Evolutionary conservation across 2,329 filamentous ascomycete genomes (phyloP).

Genomic region (Chaetomium strumarium): DNA sequence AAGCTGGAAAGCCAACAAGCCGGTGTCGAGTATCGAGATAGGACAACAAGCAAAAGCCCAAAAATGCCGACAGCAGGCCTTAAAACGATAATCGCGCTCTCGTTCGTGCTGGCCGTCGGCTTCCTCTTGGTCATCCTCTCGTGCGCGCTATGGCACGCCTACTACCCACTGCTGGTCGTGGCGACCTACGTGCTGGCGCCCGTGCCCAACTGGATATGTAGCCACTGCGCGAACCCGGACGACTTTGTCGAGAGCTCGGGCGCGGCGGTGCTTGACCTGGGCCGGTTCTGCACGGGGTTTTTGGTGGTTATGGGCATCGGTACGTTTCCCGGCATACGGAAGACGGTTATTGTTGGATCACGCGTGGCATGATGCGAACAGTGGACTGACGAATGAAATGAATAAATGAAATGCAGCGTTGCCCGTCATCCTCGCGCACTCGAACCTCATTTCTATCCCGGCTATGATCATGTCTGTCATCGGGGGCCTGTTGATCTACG

Average conservation of each 20-base stretch:
- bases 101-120: conserved; percentile 96
- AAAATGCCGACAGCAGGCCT: conserved; percentile 74
- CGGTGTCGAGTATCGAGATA: background rate
- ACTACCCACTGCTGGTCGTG: conserved; percentile 91
- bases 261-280: conserved; percentile 84
- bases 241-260: conserved; percentile 87
- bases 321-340: conserved; percentile 42
- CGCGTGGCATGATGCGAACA: background rate
- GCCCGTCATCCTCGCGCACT: conserved; percentile 81
- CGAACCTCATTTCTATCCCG: conserved; percentile 70
- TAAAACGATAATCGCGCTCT: conserved; percentile 98
- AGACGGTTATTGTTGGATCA: background rate
- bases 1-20: background rate
- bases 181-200: conserved; percentile 92
- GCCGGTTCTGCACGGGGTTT: conserved; percentile 90
- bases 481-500: conserved; percentile 90
- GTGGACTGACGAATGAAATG: background rate
- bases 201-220: conserved; percentile 93
- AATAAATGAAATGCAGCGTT: conserved; percentile 54
- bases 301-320: conserved; percentile 96
- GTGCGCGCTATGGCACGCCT: conserved; percentile 89
- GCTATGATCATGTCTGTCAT: conserved; percentile 95
- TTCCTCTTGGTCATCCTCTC: conserved; percentile 99
- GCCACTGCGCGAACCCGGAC: conserved; percentile 82
- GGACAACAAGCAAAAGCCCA: conserved; percentile 27